Percentiles rank a stretch among this genome's conserved stretches.
Conservation (phyloP, 768 basidiomycete species). For the Leccinum imitatum region DNA sequence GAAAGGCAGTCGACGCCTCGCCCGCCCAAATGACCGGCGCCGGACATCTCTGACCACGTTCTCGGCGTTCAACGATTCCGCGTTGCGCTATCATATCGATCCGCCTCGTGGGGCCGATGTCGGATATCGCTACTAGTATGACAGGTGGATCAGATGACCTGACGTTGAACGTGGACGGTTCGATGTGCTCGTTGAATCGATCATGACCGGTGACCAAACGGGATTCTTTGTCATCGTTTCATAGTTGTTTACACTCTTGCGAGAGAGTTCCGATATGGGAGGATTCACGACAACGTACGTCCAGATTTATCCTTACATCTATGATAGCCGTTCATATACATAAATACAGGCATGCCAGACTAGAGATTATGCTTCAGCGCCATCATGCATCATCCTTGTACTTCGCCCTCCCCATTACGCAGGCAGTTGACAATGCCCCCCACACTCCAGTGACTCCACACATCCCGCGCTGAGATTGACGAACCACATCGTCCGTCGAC, state of each 20-base stretch:
- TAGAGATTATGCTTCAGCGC: no score
- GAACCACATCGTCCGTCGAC: neutral
- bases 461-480: neutral
- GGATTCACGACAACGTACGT: no score
- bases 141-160: constrained; percentile 64
- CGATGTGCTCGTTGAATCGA: constrained; percentile 47
- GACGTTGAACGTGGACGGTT: constrained; percentile 62
- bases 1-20: no score
- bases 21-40: neutral
- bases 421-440: neutral
- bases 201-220: constrained; percentile 64
- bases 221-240: constrained; percentile 22
- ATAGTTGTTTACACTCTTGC: constrained; percentile 22
- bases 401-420: neutral
- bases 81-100: constrained; percentile 66
- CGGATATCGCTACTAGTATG: constrained; percentile 42
- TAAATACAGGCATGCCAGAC: no score
- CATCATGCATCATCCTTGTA: no score
- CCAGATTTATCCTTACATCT: no score
- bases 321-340: no score
- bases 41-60: constrained; percentile 25
- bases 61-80: constrained; percentile 67
- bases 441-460: neutral
- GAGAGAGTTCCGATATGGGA: constrained; percentile 24
- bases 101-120: constrained; percentile 69